Base-by-base conservation (phyloP, 345 rosid species). In the Garcia nutans region DNA sequence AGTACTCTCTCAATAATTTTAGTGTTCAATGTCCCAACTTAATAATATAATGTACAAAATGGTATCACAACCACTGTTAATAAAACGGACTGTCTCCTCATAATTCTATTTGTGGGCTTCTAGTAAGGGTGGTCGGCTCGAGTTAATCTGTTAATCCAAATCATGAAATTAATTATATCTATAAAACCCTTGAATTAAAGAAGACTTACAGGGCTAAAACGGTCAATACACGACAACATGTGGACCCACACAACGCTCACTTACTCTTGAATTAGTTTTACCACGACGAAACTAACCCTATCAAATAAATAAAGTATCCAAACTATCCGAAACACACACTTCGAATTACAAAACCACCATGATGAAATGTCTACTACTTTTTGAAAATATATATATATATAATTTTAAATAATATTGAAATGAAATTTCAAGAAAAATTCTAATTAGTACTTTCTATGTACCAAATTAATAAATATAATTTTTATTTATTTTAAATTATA, bases 221-320 rank as follows among this genome's bases (percentile, higher is more conserved):
- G 68, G 67, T 31, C 76, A 45, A 47, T 42, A 58, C 45, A 16
- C 13, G 59, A 63, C 56, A n/a, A 59, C 10, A 13, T 37, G 26
- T 41, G 52, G 57, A 22, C 58, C 58, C 5, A 50, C 55, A 31
- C 15, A 15, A 50, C 0, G 19, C 55, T 17, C 55, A 50, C 55
- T 22, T 16, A 2, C 65, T 33, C 45, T 22, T 23, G 64, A 59
- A 59, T 77, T 63, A 66, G 82, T 73, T 72, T 26, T 66, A 75
- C 77, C 11, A 65, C 47, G 16, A 33, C 17, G 1, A 28, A 54
- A 54, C 57, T 37, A 47, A 19, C 58, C 45, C 20, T 28, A 28
- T 37, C 20, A 42, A 28, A 10, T 28, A 0, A 58, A 15, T 47
- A 31, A 15, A 67, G 9, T 68, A 37, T 59, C 73, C 11, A 10